Evolutionary conservation across 805 yeast genomes (phyloP).

Genomic region (Pichia occidentalis): DNA sequence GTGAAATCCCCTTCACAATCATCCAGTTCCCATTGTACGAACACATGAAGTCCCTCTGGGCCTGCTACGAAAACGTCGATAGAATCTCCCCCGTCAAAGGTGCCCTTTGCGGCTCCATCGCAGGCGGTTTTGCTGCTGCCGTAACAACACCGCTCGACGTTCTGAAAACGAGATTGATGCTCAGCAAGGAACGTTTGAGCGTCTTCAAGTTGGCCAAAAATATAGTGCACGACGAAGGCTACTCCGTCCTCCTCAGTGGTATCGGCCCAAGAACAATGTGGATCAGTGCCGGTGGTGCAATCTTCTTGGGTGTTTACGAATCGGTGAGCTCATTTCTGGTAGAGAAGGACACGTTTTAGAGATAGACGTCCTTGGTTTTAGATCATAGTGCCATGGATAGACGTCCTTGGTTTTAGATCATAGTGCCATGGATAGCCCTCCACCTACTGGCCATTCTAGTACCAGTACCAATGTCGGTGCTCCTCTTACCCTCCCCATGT

Average conservation of each 20-base stretch:
- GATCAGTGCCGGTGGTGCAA: slow-evolving; percentile 98
- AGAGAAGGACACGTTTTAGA: background rate
- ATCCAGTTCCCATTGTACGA: slow-evolving; percentile 96
- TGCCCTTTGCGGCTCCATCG: slow-evolving; percentile 75
- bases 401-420: background rate
- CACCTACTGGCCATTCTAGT: no score
- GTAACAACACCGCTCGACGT: slow-evolving; percentile 76
- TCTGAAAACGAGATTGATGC: slow-evolving; percentile 80
- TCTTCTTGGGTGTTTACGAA: slow-evolving; percentile 92
- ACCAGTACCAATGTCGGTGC: no score
- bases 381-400: background rate
- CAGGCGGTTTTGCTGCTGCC: slow-evolving; percentile 81
- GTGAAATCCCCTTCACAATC: slow-evolving; percentile 95
- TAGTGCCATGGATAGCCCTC: background rate
- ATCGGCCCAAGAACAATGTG: slow-evolving; percentile 94
- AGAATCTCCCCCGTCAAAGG: slow-evolving; percentile 63
- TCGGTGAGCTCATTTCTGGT: slow-evolving; percentile 36
- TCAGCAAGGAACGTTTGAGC: slow-evolving; percentile 45
- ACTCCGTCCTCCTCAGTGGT: slow-evolving; percentile 67
- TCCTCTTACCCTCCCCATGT: no score
- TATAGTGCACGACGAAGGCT: slow-evolving; percentile 69
- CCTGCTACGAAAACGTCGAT: slow-evolving; percentile 33
- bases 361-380: background rate
- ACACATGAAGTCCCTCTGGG: slow-evolving; percentile 58
- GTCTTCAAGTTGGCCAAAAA: slow-evolving; percentile 41